A percentile compares a stretch with the other conserved stretches of the same genome.
These are phyloP conservation scores for Penicillium frequentans DNA, from an alignment of 2,329 filamentous ascomycete genomes.

Conservation along the genomic window DNA sequence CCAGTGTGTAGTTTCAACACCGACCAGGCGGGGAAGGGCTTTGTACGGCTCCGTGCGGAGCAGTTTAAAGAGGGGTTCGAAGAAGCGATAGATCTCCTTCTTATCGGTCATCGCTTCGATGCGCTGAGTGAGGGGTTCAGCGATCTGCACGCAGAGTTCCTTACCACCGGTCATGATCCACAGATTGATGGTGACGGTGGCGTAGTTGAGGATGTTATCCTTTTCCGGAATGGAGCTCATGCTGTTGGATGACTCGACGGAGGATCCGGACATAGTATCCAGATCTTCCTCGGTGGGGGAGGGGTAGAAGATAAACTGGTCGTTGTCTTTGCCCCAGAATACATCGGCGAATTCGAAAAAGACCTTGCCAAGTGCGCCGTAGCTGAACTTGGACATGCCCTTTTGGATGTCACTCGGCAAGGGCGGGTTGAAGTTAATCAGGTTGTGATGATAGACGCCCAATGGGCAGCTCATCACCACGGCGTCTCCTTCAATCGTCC, in stretches of 20 bases:
- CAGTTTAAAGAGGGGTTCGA: slow-evolving; percentile 47
- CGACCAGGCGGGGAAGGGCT: slow-evolving; percentile 39
- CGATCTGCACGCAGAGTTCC: slow-evolving; percentile 46
- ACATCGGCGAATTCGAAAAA: slow-evolving; percentile 47
- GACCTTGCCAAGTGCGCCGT: slow-evolving; percentile 46
- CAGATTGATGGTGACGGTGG: slow-evolving; percentile 46
- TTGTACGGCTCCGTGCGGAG: slow-evolving; percentile 47
- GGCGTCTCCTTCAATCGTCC: slow-evolving; percentile 37
- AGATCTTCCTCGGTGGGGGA: slow-evolving; percentile 32
- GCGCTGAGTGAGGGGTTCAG: slow-evolving; percentile 47
- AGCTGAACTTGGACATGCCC: slow-evolving; percentile 40
- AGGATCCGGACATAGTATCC: slow-evolving; percentile 30
- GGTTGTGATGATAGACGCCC: slow-evolving; percentile 40
- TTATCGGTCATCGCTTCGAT: slow-evolving; percentile 44
- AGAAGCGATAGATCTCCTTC: slow-evolving; percentile 42
- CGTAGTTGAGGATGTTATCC: slow-evolving; percentile 44
- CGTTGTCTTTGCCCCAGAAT: slow-evolving; percentile 48
- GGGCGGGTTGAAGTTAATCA: slow-evolving; percentile 42
- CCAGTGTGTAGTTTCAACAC: slow-evolving; percentile 47
- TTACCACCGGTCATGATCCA: slow-evolving; percentile 47
- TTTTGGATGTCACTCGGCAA: slow-evolving; percentile 38
- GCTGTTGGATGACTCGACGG: slow-evolving; percentile 13
- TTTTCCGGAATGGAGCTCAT: slow-evolving; percentile 13
- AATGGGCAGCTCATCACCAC: slow-evolving; percentile 43
- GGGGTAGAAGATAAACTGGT: slow-evolving; percentile 48